Evolutionary conservation across 768 basidiomycete species (phyloP), one percentile per base, ranked within the genome.

Genomic region (Russula sp.): DNA sequence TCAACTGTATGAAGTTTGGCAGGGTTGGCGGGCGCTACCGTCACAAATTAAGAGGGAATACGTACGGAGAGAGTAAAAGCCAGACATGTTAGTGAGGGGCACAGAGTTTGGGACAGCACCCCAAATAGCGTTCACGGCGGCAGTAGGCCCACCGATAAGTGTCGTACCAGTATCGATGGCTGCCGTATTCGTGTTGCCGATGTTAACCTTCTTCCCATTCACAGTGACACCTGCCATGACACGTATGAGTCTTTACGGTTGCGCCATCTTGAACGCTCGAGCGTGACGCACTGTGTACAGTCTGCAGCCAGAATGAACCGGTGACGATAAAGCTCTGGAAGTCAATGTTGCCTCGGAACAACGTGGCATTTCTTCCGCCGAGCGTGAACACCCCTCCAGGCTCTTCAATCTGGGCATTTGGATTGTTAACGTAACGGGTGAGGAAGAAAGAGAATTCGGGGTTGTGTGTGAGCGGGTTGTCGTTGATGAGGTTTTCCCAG

Each of bases 111-210:
- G 79, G 37, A 98, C 84, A 9, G 83, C 78, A 1, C 71, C 72
- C 79, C 85, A 98, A 57, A 98, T 78, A 18, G 77, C 73, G 22
- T 73, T 63, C 9, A 91, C 84, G 49, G 84, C 80, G 1, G 66
- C 71, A 0, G 83, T 73, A 0, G 96, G 95, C 0, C 87, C 96
- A 31, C 90, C 95, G 62, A 99, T 89, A 60, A 98, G 82, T 3
- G 94, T 95, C 0, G 96, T 98, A 32, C 94, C 95, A 1, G 94
- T 97, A 71, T 98, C 96, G 62, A 98, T 97, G 9, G 94, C 94
- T 14, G 88, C 81, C 11, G 86, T 71, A 0, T 84, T 76, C 0
- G 74, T 58, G 34, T 67, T 58, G 22, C 80, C 81, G 13, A 88
- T 70, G 0, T 71, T 54, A 13, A 89, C 71, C 0, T 72, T 61